Evolutionary conservation across 1,284 basidiomycete genomes (phyloP).

Genomic region (Trichosporon sp.): DNA sequence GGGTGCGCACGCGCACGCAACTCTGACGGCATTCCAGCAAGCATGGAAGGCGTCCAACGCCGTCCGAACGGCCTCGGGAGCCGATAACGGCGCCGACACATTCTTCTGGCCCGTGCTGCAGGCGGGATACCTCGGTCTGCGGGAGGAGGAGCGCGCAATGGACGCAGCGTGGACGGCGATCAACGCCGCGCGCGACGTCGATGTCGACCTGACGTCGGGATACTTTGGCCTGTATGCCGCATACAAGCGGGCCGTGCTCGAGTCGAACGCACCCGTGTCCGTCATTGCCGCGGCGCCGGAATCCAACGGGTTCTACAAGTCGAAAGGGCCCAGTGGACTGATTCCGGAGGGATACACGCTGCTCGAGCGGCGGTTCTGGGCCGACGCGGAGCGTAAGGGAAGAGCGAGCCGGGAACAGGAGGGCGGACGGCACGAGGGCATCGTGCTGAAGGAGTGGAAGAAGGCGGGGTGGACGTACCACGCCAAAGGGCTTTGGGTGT

Average conservation of each 20-base stretch:
- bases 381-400: conserved; percentile 63
- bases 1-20: conserved; percentile 48
- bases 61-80: conserved; percentile 43
- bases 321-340: conserved; percentile 81
- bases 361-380: conserved; percentile 82
- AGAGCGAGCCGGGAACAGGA: conserved; percentile 55
- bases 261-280: conserved; percentile 63
- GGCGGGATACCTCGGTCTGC: conserved; percentile 76
- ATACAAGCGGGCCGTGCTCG: conserved; percentile 77
- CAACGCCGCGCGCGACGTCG: conserved; percentile 25
- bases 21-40: conserved; percentile 54
- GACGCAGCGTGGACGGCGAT: conserved; percentile 54
- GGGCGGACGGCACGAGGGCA: conserved; percentile 50
- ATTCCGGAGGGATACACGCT: conserved; percentile 95
- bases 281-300: conserved; percentile 72
- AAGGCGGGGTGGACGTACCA: conserved; percentile 97
- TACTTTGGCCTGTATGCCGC: conserved; percentile 86
- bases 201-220: conserved; percentile 78
- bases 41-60: conserved; percentile 51
- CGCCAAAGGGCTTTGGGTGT: conserved; percentile 70
- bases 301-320: conserved; percentile 95
- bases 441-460: conserved; percentile 84
- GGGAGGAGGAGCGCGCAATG: conserved; percentile 75
- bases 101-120: conserved; percentile 79
- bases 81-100: conserved; percentile 57